Evolutionary conservation across 495 filamentous ascomycete genomes (phyloP).

Genomic region (Amphirosellinia nigrospora): DNA sequence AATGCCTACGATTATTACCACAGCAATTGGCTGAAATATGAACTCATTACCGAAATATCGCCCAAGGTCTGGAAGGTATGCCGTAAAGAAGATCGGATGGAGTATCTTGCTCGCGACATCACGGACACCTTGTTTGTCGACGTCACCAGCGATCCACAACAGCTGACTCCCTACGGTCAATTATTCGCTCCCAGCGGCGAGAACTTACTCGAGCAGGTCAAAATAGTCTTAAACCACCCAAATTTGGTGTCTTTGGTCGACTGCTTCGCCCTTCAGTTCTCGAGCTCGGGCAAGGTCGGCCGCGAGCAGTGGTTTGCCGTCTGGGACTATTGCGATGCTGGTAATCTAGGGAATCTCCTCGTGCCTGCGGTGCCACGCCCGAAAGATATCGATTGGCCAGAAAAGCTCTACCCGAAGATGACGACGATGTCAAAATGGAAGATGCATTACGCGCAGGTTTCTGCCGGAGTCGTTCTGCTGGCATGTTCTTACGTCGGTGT

Average conservation of each 20-base stretch:
- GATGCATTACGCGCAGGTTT: slow-evolving; percentile 26
- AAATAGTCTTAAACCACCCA: slow-evolving; percentile 48
- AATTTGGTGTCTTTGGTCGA: slow-evolving; percentile 47
- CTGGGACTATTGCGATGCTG: slow-evolving; percentile 51
- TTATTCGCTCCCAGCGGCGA: slow-evolving; percentile 15
- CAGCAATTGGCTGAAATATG: slow-evolving; percentile 26
- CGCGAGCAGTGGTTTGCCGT: slow-evolving; percentile 32
- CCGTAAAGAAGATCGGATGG: slow-evolving; percentile 29
- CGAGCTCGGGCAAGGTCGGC: not conserved
- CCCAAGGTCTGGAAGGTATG: slow-evolving; percentile 34
- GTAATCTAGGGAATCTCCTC: slow-evolving; percentile 43
- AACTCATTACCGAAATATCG: slow-evolving; percentile 29
- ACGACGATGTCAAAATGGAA: slow-evolving; percentile 10
- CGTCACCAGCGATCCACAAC: not conserved
- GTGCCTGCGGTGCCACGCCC: slow-evolving; percentile 17
- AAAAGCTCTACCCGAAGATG: not conserved
- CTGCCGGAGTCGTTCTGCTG: slow-evolving; percentile 52
- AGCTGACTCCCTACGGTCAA: slow-evolving; percentile 4
- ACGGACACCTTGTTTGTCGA: slow-evolving; percentile 27
- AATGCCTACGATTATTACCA: slow-evolving; percentile 20
- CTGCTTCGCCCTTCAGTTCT: slow-evolving; percentile 25
- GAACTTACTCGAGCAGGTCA: slow-evolving; percentile 24
- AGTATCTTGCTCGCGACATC: slow-evolving; percentile 37
- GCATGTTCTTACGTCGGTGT: slow-evolving; percentile 49
- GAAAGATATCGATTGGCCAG: not conserved